phyloP scores from a whole-genome alignment of 306 rosid species.

The Boehmeria nivea region DNA sequence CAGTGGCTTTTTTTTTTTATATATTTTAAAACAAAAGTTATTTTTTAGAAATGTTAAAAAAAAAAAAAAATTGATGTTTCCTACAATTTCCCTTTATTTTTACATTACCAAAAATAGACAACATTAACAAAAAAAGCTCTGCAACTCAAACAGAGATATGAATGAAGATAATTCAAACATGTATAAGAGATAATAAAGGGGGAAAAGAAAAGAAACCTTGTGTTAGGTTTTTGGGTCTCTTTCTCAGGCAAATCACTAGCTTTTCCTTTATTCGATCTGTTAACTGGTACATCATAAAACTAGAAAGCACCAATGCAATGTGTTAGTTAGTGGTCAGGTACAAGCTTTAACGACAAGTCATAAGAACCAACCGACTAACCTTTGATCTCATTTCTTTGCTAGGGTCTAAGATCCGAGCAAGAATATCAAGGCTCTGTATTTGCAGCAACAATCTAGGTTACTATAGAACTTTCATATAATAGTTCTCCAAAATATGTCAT shows the following conservation, averaged over 20 bases:
- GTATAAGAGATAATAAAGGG: neutral
- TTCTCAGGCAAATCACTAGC: constrained; percentile 23
- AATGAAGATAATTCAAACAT: neutral
- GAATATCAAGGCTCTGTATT: constrained; percentile 55
- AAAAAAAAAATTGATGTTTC: too few species aligned
- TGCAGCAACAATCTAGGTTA: constrained; percentile 21
- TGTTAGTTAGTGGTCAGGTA: constrained; percentile 26
- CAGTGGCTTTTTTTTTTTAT: too few species aligned
- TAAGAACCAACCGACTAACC: constrained; percentile 45
- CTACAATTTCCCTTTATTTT: too few species aligned
- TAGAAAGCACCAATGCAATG: constrained; percentile 50
- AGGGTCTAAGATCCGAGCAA: constrained; percentile 71
- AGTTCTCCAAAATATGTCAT: neutral
- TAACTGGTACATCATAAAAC: constrained; percentile 66
- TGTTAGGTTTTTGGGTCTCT: constrained; percentile 22
- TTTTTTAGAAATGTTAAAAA: too few species aligned
- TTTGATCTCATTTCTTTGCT: constrained; percentile 67
- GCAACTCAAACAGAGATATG: too few species aligned
- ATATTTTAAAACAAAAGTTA: too few species aligned
- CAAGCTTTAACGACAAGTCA: constrained; percentile 17
- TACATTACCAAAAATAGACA: too few species aligned
- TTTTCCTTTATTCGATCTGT: constrained; percentile 35
- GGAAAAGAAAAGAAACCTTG: constrained; percentile 35
- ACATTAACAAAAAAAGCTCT: too few species aligned
- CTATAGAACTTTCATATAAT: constrained; percentile 16